Evolutionary conservation across 2,329 filamentous ascomycete genomes (phyloP).

Genomic region (Cladosporium austrohemisphaericum): DNA sequence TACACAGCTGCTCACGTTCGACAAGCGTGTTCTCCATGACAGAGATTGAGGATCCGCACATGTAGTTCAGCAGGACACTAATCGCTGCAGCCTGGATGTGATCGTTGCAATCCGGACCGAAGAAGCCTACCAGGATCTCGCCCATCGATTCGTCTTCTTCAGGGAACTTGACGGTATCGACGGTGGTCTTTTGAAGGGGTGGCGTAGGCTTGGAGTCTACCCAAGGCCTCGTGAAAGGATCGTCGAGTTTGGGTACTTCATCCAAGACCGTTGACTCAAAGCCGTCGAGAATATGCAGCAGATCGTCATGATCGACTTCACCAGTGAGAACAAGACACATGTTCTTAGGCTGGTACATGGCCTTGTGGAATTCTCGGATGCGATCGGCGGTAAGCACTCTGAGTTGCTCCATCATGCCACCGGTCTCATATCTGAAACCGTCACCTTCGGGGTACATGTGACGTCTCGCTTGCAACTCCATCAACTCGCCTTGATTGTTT

Average conservation of each 20-base stretch:
- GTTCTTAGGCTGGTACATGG: conserved; percentile 98
- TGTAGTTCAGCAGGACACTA: conserved; percentile 76
- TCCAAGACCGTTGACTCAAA: conserved; percentile 86
- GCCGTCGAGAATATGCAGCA: conserved; percentile 75
- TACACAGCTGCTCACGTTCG: conserved; percentile 87
- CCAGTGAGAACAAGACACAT: conserved; percentile 88
- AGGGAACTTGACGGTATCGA: conserved; percentile 84
- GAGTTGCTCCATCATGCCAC: conserved; percentile 89
- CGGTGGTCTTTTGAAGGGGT: conserved; percentile 63
- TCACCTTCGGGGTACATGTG: conserved; percentile 83
- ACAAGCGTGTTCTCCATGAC: conserved; percentile 88
- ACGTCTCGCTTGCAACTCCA: conserved; percentile 76
- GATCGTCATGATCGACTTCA: conserved; percentile 76
- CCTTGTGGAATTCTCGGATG: conserved; percentile 89
- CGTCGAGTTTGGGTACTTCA: conserved; percentile 70
- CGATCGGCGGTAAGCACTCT: conserved; percentile 80
- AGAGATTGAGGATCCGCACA: conserved; percentile 89
- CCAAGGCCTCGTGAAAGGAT: conserved; percentile 84
- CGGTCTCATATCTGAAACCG: conserved; percentile 96
- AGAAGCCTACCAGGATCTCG: conserved; percentile 79
- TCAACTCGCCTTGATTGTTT: conserved; percentile 77
- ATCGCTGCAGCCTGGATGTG: conserved; percentile 60
- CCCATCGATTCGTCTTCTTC: conserved; percentile 94
- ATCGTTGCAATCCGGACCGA: conserved; percentile 79
- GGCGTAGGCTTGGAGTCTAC: conserved; percentile 79